Base-by-base conservation (phyloP, 768 basidiomycete species). In the Trametes gibbosa region DNA sequence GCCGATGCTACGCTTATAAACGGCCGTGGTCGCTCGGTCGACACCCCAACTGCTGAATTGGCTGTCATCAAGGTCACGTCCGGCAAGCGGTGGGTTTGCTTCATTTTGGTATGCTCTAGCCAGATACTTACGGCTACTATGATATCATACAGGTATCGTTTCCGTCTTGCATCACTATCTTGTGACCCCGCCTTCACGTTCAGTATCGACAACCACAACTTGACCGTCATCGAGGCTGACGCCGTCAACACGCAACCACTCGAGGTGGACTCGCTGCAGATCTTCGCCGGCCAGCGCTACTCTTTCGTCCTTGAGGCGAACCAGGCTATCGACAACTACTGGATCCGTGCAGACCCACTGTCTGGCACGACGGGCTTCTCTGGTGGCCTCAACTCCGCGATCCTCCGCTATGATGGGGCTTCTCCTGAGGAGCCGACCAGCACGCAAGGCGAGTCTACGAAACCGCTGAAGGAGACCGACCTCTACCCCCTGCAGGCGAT, bases 211-310 rank as follows among this genome's bases (percentile, higher is more conserved):
- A 66, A 68, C 7, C 81, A 82, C 64, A 43, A 34, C 40, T 56
- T 82, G 55, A 81, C 75, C 0, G 63, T 82, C 56, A 81, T 81
- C 43, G 81, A 82, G 66, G 77, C 72, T 1, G 81, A 82, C 48
- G 76, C 76, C 4, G 58, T 72, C 35, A 75, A 74, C 50, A 69
- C 73, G 7, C 47, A 72, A 24, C 80, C 82, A 0, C 59, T 75
- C 16, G 56, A 53, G 5, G 78, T 79, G 13, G 73, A 80, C 63
- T 68, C 68, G 2, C 69, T 82, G 13, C 69, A 75, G 39, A 75
- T 82, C 23, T 77, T 72, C 43, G 69, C 76, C 65, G 76, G 75
- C 71, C 67, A 61, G 69, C 70, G 70, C 14, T 69, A 67, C 47
- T 70, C 68, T 1, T 62, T 68, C 34, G 61, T 70, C 49, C 64